phyloP scores from a whole-genome alignment of 1,284 basidiomycete genomes.

The Tilletia setariae region DNA sequence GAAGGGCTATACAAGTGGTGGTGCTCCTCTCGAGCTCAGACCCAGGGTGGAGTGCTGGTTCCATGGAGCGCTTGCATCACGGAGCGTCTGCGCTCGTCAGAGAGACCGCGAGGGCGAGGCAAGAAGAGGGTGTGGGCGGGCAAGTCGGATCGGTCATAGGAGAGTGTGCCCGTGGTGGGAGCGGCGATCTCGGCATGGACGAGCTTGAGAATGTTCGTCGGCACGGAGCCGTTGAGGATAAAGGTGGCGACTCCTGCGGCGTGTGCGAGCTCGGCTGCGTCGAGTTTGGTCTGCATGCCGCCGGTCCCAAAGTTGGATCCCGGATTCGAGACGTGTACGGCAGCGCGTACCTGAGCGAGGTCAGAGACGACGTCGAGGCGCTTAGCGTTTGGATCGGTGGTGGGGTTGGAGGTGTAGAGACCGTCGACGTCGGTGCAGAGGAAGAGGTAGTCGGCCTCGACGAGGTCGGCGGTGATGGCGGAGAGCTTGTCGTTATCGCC shows the following conservation, averaged over 20 bases:
- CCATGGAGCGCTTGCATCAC: constrained; percentile 80
- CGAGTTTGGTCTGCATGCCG: constrained; percentile 98
- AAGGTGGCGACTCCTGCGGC: constrained; percentile 93
- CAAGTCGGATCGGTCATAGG: not conserved
- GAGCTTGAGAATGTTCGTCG: constrained; percentile 74
- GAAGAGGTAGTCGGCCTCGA: constrained; percentile 95
- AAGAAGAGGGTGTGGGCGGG: constrained; percentile 86
- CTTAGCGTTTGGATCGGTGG: constrained; percentile 78
- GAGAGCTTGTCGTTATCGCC: constrained; percentile 98
- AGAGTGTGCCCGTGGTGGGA: not conserved
- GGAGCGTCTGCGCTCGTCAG: constrained; percentile 84
- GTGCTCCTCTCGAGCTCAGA: not conserved
- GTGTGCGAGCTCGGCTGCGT: constrained; percentile 94
- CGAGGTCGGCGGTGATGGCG: constrained; percentile 92
- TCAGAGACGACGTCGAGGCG: constrained; percentile 79
- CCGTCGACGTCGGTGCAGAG: constrained; percentile 95
- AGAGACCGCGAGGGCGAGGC: constrained; percentile 70
- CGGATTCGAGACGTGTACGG: constrained; percentile 87
- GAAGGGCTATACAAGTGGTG: not conserved
- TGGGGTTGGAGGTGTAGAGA: constrained; percentile 89
- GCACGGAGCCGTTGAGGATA: constrained; percentile 64
- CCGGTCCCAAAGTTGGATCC: constrained; percentile 93
- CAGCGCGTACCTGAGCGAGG: constrained; percentile 72
- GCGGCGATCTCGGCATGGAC: constrained; percentile 58
- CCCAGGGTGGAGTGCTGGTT: constrained; percentile 12